Base-by-base conservation (phyloP, 805 yeast genomes). In the Metschnikowia lachancei region DNA sequence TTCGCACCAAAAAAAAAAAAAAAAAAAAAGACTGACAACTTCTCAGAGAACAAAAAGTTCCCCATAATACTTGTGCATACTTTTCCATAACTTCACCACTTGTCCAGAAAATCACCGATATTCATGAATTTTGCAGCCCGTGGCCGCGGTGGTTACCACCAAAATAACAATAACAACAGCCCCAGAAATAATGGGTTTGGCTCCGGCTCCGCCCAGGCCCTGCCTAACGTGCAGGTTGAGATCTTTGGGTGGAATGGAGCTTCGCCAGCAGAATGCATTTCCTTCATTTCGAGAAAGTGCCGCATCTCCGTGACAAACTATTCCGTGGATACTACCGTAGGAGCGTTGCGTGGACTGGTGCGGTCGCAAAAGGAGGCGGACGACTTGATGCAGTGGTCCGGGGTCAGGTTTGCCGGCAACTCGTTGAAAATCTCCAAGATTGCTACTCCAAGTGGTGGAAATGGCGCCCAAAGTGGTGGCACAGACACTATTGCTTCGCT, bases 401-500 rank as follows among this genome's bases (percentile, higher is more conserved):
- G 96, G n/a, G 82, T 85, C 41, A 73, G 82, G 49, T 90, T 88
- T 70, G 95, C 96, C 1, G 92, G 94, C 9, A 77, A 80, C 39
- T 60, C 80, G 2, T 71, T 91, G 56, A 75, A 73, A 51, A 75
- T 91, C 50, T 68, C 72, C 41, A 69, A 77, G 4, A 12, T 16
- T 35, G 16, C 43, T 49, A 43, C 52, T 41, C n/a, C 42, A 12
- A 24, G 12, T 2, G 46, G 44, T 4, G 43, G 36, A 16, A 28
- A 45, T 10, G 18, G 46, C 5, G 13, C 37, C 14, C 51, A 46
- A 31, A 41, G 47, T 13, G 28, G 35, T 46, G 36, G 60, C 56
- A 22, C 54, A 22, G 68, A 63, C 45, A 82, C 96, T 0, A 78
- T 89, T 40, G 80, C 76, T n/a, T 59, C 83, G 14, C 67, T 92